A percentile compares a stretch with the other conserved stretches of the same genome.
These are phyloP conservation scores for Aspergillus fischeri DNA, from an alignment of 2,329 filamentous ascomycete species.

Conservation along the genomic window DNA sequence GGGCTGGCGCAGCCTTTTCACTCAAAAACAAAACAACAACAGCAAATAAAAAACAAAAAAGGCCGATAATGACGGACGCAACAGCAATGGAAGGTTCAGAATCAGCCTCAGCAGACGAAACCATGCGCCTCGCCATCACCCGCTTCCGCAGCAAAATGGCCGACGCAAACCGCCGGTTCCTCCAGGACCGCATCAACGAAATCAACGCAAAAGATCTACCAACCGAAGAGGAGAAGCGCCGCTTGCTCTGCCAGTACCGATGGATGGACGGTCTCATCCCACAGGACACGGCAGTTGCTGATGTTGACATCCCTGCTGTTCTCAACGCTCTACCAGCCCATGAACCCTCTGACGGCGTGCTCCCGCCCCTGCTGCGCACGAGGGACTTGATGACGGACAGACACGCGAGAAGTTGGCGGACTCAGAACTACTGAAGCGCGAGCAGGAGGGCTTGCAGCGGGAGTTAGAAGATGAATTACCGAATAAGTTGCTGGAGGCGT, in stretches of 20 bases:
- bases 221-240: slow-evolving; percentile 3
- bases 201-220: slow-evolving; percentile 1
- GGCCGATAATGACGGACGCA: too few relatives aligned
- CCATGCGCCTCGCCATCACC: slow-evolving; percentile 4
- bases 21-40: too few relatives aligned
- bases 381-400: background rate
- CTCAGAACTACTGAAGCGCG: background rate
- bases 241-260: background rate
- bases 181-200: slow-evolving; percentile 7
- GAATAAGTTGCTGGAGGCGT: background rate
- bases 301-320: background rate
- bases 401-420: background rate
- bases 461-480: background rate
- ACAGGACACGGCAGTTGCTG: background rate
- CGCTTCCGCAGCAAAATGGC: slow-evolving; percentile 7
- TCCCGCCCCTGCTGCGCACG: background rate
- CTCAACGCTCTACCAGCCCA: background rate
- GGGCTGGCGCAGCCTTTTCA: too few relatives aligned
- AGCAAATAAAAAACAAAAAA: too few relatives aligned
- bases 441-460: background rate
- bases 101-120: slow-evolving; percentile 2
- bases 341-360: background rate
- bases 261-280: background rate
- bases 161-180: slow-evolving; percentile 2
- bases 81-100: too few relatives aligned